phyloP scores from a whole-genome alignment of 1,139 yeast genomes.

The Diutina ranongensis region DNA sequence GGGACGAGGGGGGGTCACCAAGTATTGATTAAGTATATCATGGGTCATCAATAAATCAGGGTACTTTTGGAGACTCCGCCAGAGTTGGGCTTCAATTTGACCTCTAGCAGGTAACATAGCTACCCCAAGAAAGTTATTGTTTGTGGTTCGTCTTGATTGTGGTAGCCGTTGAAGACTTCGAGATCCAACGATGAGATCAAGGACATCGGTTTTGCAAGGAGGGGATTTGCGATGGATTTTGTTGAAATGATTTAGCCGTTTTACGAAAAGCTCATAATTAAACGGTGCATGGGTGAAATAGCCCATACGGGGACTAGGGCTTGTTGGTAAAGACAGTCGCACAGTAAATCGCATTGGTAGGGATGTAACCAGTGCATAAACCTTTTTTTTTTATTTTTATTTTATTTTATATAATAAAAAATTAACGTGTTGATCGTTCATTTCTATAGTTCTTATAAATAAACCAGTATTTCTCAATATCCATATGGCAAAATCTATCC shows the following conservation, averaged over 20 bases:
- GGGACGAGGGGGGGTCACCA: constrained; percentile 16
- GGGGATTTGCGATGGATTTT: background rate
- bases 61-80: background rate
- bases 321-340: background rate
- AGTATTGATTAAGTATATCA: background rate
- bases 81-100: background rate
- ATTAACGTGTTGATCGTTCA: too few species aligned
- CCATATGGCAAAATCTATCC: background rate
- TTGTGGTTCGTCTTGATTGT: background rate
- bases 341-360: background rate
- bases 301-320: background rate
- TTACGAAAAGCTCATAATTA: background rate
- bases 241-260: background rate
- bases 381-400: too few species aligned
- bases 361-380: background rate
- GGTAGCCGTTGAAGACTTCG: background rate
- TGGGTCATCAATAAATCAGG: background rate
- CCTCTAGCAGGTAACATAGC: background rate
- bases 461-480: background rate
- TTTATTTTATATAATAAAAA: too few species aligned
- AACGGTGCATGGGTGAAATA: background rate
- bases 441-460: too few species aligned
- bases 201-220: background rate
- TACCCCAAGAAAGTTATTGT: background rate
- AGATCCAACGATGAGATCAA: background rate